Base-by-base conservation (phyloP, 331 rosid species). In the Saraca asoca region DNA sequence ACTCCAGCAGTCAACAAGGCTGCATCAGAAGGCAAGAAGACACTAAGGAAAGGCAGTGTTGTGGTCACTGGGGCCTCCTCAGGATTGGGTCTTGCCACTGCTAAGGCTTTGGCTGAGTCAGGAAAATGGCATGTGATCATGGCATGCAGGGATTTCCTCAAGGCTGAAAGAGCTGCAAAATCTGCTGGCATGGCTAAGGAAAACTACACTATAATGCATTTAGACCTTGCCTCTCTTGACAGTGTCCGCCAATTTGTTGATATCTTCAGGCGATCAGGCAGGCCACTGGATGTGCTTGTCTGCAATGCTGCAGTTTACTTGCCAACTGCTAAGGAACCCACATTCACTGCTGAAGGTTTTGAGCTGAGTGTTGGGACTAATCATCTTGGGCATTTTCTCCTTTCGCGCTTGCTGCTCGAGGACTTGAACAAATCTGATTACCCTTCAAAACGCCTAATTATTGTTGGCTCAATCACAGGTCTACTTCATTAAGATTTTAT, bases 121-220 rank as follows among this genome's bases (percentile, higher is more conserved):
- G 97, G 99, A 59, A 90, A 94, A 75, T 94, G 99, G 97, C 91
- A 94, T 61, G 83, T 94, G 6, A 88, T 86, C 70, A 88, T 94
- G 99, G 99, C 99, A 16, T 94, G 99, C 86, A 91, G 99, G 85
- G 97, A 94, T 75, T 94, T 80, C 85, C 99, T 94, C 76, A 94
- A 94, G 80, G 79, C 97, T 46, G 89, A 93, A 70, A 90, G 95
- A 80, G 99, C 97, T 39, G 99, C 97, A 34, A 94, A 94, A 71
- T 73, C 95, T 15, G 91, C 95, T 13, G 99, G 99, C 68, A 85
- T 94, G 1, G 46, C 80, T 10, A 88, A 90, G 79, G 97, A 90
- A 64, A 88, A 85, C 79, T 90, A 88, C 79, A 83, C 74, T 43
- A 82, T 94, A 12, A 88, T 88, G 96, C 99, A 94, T 72, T 72